Evolutionary conservation across 495 filamentous ascomycete species (phyloP).

Genomic region (Daldinia loculata): DNA sequence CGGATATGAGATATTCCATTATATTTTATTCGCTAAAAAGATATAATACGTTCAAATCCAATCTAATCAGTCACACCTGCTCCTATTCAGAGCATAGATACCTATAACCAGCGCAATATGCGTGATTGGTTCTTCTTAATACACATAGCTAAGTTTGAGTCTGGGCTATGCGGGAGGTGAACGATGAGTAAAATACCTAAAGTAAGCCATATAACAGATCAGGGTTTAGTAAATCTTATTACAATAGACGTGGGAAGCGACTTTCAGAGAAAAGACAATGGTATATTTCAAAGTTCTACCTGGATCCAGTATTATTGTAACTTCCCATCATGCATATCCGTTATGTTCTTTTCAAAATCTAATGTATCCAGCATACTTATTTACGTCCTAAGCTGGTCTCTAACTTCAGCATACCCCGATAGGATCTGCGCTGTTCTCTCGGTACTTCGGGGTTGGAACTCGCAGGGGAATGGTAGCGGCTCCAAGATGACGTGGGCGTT

Average conservation of each 20-base stretch:
- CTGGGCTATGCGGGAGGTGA: too few relatives aligned
- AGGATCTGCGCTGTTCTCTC: slow-evolving; percentile 48
- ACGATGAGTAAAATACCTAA: too few relatives aligned
- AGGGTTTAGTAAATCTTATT: too few relatives aligned
- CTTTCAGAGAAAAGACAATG: background rate
- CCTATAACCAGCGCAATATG: too few relatives aligned
- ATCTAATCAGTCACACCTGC: too few relatives aligned
- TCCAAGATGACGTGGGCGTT: slow-evolving; percentile 60
- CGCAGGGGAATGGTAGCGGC: slow-evolving; percentile 53
- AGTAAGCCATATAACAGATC: too few relatives aligned
- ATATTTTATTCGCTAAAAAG: slow-evolving; percentile 2
- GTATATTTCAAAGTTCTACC: background rate
- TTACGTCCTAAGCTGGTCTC: slow-evolving; percentile 44
- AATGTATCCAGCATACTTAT: background rate
- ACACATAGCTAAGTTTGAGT: too few relatives aligned
- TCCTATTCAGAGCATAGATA: too few relatives aligned
- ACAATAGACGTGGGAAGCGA: too few relatives aligned
- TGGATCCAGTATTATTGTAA: background rate
- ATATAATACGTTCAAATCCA: background rate
- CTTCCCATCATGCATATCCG: background rate
- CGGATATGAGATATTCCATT: background rate
- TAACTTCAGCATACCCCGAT: slow-evolving; percentile 47
- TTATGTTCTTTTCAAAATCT: background rate
- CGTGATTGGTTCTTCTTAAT: too few relatives aligned
- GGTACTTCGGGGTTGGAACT: slow-evolving; percentile 49